Evolutionary conservation across 2,329 filamentous ascomycete species (phyloP), one percentile per base, ranked within the genome.

Genomic region (Pleurostoma richardsiae): DNA sequence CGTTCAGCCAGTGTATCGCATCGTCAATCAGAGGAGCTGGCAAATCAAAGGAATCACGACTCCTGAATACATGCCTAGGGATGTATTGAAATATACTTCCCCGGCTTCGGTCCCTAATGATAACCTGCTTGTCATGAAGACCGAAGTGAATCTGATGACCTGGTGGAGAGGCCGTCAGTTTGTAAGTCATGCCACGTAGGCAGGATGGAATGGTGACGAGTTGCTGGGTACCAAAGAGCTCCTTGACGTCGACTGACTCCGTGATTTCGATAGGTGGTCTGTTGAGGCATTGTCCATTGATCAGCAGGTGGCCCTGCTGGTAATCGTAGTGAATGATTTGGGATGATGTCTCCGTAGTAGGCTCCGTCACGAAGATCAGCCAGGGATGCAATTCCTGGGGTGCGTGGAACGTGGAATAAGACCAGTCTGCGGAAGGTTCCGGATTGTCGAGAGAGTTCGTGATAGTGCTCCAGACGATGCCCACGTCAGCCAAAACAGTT

Each of bases 1-100:
- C 10, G 39, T 85, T 66, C 4, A 85, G 62, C 80, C 82, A 86
- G 50, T 87, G 82, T 0, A 76, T 65, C 43, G 77, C 84, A 5
- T 71, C 61, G 0, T 75, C 59, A 0, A 82, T 50, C 0, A 87
- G 63, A 0, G 67, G 56, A 0, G 52, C 52, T 0, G 83, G 83
- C 0, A 85, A 59, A 51, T 83, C 80, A 33, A 63, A 70, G 3
- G 26, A 50, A 1, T 41, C 11, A 0, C 26, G 5, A 0, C 52
- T 47, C 1, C 41, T 51, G 30, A 74, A 71, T 0, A 61, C 27
- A 0, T 55, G 28, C 1, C 58, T 50, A 0, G 67, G 66, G 4
- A 74, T 54, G 5, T 65, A 56, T 42, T 72, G 63, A 0, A 67
- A 54, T 0, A 68, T 26, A 1, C 46, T 42, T 1, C 50, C n/a